These are phyloP conservation scores for Scutellaria galericulata DNA, from an alignment of 257 asterid species.

Conservation along the genomic window DNA sequence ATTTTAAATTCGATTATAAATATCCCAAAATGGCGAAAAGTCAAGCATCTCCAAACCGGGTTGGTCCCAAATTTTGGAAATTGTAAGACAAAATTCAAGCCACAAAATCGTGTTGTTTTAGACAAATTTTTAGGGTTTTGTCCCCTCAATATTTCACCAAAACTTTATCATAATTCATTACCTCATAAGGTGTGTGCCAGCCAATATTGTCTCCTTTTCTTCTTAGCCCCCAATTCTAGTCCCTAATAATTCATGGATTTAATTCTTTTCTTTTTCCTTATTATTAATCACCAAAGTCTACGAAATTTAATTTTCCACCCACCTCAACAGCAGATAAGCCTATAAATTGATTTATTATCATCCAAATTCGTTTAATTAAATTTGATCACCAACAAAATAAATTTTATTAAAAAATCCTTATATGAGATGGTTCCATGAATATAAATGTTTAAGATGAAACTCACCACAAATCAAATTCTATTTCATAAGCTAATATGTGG, in stretches of 20 bases:
- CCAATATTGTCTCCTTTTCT: constrained; percentile 20
- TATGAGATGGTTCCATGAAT: too few species aligned
- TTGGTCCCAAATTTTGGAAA: constrained; percentile 23
- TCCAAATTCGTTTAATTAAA: too few species aligned
- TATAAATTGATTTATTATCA: too few species aligned
- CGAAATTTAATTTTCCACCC: not conserved
- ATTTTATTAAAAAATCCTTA: too few species aligned
- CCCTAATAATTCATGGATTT: not conserved
- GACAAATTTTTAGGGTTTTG: constrained; percentile 18
- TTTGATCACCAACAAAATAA: too few species aligned
- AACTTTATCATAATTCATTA: not conserved
- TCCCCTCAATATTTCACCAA: not conserved
- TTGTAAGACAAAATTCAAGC: not conserved
- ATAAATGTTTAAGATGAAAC: too few species aligned
- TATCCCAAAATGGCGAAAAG: too few species aligned
- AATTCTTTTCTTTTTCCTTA: not conserved
- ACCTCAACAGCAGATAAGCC: constrained; percentile 23
- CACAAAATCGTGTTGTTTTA: not conserved
- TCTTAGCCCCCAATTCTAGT: not conserved
- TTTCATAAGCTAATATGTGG: too few species aligned
- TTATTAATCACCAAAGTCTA: not conserved
- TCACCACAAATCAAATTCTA: too few species aligned
- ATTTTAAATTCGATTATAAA: too few species aligned
- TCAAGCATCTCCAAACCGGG: not conserved
- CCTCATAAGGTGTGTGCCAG: constrained; percentile 31